A percentile compares a stretch with the other conserved stretches of the same genome.
These are phyloP conservation scores for Phytophthora fragariaefolia DNA, from an alignment of 352 stramenopile species.

Conservation along the genomic window DNA sequence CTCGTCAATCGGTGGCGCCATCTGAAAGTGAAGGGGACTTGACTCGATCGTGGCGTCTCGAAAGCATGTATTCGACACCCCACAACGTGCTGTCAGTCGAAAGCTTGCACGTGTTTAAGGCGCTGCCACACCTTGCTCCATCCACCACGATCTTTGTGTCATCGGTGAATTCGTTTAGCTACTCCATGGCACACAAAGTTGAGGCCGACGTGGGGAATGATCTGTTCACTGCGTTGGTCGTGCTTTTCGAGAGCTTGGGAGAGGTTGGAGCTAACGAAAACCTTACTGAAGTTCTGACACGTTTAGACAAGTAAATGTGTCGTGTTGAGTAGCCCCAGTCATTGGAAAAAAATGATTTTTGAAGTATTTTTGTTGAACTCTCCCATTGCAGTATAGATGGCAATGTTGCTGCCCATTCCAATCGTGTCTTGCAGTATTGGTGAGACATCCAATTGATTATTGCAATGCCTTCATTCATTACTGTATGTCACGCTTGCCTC, in stretches of 20 bases:
- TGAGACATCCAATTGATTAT: no score
- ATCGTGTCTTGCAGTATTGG: no score
- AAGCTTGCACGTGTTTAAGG: slow-evolving; percentile 64
- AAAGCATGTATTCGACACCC: slow-evolving; percentile 10
- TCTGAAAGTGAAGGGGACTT: slow-evolving; percentile 16
- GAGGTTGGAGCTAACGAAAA: slow-evolving; percentile 33
- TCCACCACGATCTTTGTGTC: slow-evolving; percentile 55
- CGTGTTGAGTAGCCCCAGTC: no score
- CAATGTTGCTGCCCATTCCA: no score
- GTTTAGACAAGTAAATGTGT: slow-evolving; percentile 22
- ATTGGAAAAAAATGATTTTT: no score
- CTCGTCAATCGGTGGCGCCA: neutral
- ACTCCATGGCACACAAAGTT: slow-evolving; percentile 71
- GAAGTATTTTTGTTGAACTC: no score
- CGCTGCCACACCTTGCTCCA: slow-evolving; percentile 54
- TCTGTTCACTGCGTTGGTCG: slow-evolving; percentile 48
- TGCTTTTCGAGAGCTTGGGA: slow-evolving; percentile 35
- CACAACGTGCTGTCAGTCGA: slow-evolving; percentile 38
- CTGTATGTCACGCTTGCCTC: no score
- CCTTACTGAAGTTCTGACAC: slow-evolving; percentile 28
- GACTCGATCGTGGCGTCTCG: slow-evolving; percentile 16
- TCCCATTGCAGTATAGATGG: no score
- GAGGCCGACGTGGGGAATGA: slow-evolving; percentile 24
- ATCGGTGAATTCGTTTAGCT: slow-evolving; percentile 55
- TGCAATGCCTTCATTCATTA: no score